phyloP scores from a whole-genome alignment of 2,329 filamentous ascomycete species.

The Aspergillus pseudotamarii region DNA sequence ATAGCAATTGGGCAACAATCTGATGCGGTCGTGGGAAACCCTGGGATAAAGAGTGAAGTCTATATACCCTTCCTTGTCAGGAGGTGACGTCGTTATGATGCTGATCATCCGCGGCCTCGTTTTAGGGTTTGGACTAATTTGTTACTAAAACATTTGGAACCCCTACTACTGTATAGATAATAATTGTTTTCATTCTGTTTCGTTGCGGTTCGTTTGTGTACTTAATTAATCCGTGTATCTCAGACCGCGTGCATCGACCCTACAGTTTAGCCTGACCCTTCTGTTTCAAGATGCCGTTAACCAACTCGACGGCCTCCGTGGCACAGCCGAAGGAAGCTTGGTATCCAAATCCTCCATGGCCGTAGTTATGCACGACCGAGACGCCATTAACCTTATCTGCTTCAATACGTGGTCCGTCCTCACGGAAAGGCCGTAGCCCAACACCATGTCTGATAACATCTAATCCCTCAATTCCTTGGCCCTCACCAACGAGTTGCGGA shows the following conservation, averaged over 20 bases:
- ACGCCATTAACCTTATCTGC: constrained; percentile 66
- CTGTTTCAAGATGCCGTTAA: constrained; percentile 54
- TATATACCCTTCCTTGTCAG: background rate
- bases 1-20: background rate
- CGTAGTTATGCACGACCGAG: constrained; percentile 52
- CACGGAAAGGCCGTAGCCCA: constrained; percentile 74
- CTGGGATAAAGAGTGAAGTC: background rate
- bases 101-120: background rate
- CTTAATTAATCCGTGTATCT: background rate
- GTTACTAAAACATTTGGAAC: background rate
- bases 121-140: background rate
- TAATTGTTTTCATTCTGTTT: background rate
- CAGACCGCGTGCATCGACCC: background rate
- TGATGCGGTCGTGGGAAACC: background rate
- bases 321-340: constrained; percentile 70
- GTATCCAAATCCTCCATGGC: constrained; percentile 62
- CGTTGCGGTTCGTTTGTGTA: background rate
- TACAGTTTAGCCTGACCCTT: constrained; percentile 38
- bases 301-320: constrained; percentile 66
- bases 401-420: constrained; percentile 75
- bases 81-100: constrained; percentile 12
- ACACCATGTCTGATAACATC: constrained; percentile 80
- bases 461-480: constrained; percentile 67
- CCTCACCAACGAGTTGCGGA: constrained; percentile 55
- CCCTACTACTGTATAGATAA: background rate